Base-by-base conservation (phyloP, 805 yeast genomes). In the Zygosaccharomyces kombuchaensis region DNA sequence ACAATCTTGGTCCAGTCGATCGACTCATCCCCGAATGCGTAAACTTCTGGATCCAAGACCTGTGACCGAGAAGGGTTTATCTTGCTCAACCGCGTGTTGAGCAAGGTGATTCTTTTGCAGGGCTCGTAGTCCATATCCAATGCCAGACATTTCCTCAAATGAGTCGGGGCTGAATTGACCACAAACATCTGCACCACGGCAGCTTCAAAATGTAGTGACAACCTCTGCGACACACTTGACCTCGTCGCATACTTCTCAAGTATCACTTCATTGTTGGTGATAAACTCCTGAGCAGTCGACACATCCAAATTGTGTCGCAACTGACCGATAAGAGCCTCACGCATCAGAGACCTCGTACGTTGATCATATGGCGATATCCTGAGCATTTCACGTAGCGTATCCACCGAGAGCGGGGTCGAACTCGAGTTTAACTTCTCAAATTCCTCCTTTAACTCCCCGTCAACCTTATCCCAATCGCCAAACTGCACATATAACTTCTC, bases 51-150 rank as follows among this genome's bases (percentile, higher is more conserved):
- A 43, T 77, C 73, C 10, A 74, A 66, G 30, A 76, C 72, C 22
- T 76, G 34, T 55, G 67, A 55, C 51, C 66, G 47, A 68, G 64
- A 34, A 72, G 67, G 45, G 61, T 69, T 49, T 35, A 59, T 36
- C 56, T 59, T 50, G 56, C 45, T 41, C 25, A 80, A 66, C 47
- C 74, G 76, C 25, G 77, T 70, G 45, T 68, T 68, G n/a, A 80
- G 62, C 54, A 82, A 77, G 9, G 86, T 76, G 25, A 75, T 57
- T 13, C 59, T 66, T 25, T 81, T 78, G 63, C 96, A 88, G 2
- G 65, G 67, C 22, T 67, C 67, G 52, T 74, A 76, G 51, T 87
- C 96, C 63, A 87, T 85, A 63, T 91, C 91, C 36, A 79, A 74
- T 44, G 84, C 80, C 40, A 91, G 68, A 61, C 97, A 89, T 51